Percentiles rank a stretch among this genome's conserved stretches.
These are phyloP conservation scores for Mycotypha africana DNA, from an alignment of 371 early-diverging fungal genomes.

Conservation along the genomic window DNA sequence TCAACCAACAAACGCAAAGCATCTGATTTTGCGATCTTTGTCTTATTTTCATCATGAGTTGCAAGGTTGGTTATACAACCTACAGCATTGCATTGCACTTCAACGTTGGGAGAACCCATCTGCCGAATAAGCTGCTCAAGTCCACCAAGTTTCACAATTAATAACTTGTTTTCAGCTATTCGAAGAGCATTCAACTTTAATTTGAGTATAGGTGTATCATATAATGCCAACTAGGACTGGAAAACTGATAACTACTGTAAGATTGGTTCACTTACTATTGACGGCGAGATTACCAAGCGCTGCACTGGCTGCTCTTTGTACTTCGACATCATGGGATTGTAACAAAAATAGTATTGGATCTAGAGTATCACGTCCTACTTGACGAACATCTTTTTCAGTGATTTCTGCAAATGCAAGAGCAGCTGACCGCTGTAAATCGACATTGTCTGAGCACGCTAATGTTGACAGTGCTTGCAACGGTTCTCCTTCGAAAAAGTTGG, in stretches of 20 bases:
- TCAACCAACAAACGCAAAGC: conserved; percentile 74
- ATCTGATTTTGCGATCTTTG: conserved; percentile 80
- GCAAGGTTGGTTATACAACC: conserved; percentile 95
- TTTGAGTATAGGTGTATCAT: no score
- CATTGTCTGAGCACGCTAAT: conserved; percentile 79
- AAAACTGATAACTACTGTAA: no score
- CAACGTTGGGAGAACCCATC: conserved; percentile 83
- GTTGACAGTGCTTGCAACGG: conserved; percentile 79
- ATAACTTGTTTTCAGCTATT: conserved; percentile 73
- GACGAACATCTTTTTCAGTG: conserved; percentile 85
- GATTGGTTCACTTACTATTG: conserved; percentile 70
- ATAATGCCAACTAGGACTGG: background rate
- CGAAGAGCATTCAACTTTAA: no score
- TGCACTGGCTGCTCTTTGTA: conserved; percentile 85
- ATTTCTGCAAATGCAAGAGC: conserved; percentile 92
- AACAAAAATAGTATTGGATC: conserved; percentile 81
- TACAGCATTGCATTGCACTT: conserved; percentile 94
- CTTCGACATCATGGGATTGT: conserved; percentile 82
- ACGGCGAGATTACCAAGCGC: conserved; percentile 90
- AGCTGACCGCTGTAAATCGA: conserved; percentile 84
- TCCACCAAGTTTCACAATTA: conserved; percentile 84
- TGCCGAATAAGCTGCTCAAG: conserved; percentile 86
- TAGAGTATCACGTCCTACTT: conserved; percentile 72
- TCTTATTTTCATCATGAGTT: conserved; percentile 87
- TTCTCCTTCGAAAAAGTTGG: conserved; percentile 86